These are phyloP conservation scores for Xerocomus amazonicus DNA, from an alignment of 1,284 basidiomycete genomes.

Conservation along the genomic window DNA sequence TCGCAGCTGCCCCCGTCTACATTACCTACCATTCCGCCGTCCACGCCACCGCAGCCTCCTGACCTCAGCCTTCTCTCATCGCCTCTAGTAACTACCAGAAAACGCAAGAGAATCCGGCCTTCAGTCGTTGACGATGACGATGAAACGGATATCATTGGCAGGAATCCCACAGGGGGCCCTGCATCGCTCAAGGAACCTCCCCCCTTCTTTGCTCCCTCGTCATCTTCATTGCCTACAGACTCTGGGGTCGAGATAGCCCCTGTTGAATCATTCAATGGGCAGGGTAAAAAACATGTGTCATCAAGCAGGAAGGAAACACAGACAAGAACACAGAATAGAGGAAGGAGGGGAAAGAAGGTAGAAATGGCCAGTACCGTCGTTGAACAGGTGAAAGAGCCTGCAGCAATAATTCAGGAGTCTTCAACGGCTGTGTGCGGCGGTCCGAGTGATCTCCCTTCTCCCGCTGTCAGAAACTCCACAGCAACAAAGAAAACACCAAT, in stretches of 20 bases:
- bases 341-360: slow-evolving; percentile 18
- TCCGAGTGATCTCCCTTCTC: slow-evolving; percentile 3
- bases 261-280: slow-evolving; percentile 1
- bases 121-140: slow-evolving; percentile 12
- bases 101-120: slow-evolving; percentile 25
- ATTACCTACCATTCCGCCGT: slow-evolving; percentile 27
- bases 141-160: slow-evolving; percentile 14
- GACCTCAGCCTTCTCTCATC: slow-evolving; percentile 23
- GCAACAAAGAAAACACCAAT: slow-evolving; percentile 1
- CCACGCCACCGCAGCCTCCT: slow-evolving; percentile 23
- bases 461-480: not conserved
- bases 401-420: slow-evolving; percentile 3
- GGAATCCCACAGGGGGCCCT: not conserved
- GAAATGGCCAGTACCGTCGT: not conserved
- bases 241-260: slow-evolving; percentile 26
- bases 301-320: slow-evolving; percentile 12
- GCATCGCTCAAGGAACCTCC: slow-evolving; percentile 13
- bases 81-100: slow-evolving; percentile 18
- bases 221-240: slow-evolving; percentile 22
- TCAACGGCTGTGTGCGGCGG: not conserved
- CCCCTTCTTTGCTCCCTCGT: slow-evolving; percentile 30
- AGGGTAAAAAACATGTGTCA: slow-evolving; percentile 11
- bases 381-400: slow-evolving; percentile 1
- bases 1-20: slow-evolving; percentile 21
- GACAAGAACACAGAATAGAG: slow-evolving; percentile 17